A percentile compares a stretch with the other conserved stretches of the same genome.
phyloP scores from a whole-genome alignment of 345 rosid genomes.

The Brassica incana region DNA sequence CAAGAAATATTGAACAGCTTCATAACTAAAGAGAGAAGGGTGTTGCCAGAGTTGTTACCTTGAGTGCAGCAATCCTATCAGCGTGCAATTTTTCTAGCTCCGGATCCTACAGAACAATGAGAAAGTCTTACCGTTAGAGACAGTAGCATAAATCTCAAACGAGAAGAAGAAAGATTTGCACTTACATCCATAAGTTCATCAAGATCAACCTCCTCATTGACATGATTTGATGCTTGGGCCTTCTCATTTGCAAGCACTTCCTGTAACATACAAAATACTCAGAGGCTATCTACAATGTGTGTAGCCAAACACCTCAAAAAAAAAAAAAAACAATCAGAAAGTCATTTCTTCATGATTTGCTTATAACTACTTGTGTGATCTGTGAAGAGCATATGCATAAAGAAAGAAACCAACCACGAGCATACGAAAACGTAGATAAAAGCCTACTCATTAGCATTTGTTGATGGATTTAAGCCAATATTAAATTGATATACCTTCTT shows the following conservation, averaged over 20 bases:
- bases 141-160: not conserved
- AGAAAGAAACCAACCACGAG: not conserved
- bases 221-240: conserved; percentile 56
- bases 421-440: not conserved
- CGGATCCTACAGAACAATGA: conserved; percentile 67
- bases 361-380: too few relatives aligned
- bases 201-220: conserved; percentile 71
- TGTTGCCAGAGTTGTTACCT: conserved; percentile 45
- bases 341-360: not conserved
- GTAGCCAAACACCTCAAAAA: not conserved
- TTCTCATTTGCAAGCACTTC: conserved; percentile 73
- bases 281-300: not conserved
- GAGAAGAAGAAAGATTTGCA: conserved; percentile 15
- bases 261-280: conserved; percentile 38
- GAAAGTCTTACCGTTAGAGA: not conserved
- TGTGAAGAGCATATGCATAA: too few relatives aligned
- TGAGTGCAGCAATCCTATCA: conserved; percentile 84
- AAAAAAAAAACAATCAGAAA: not conserved
- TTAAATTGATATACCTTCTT: conserved; percentile 52
- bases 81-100: conserved; percentile 93
- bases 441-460: not conserved
- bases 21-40: conserved; percentile 7
- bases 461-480: not conserved
- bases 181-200: conserved; percentile 97
- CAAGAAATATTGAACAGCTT: not conserved